phyloP scores from a whole-genome alignment of 1,139 yeast genomes.

The Sugiyamaella pinicola region DNA sequence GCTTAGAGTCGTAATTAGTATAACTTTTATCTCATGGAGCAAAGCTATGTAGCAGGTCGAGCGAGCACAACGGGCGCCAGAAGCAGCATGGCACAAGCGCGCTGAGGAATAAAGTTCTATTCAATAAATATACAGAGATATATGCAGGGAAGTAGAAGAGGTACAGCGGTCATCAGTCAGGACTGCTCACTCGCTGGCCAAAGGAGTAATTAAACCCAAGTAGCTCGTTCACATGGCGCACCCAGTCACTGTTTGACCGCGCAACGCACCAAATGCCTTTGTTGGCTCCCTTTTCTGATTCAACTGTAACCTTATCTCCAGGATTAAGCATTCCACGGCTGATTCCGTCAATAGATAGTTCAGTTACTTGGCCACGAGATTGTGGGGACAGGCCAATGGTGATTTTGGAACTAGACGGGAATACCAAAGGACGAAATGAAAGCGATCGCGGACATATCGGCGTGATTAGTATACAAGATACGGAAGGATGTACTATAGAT shows the following conservation, averaged over 20 bases:
- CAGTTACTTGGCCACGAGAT: constrained; percentile 43
- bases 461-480: constrained; percentile 76
- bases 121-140: constrained; percentile 3
- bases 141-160: neutral
- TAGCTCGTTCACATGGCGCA: constrained; percentile 79
- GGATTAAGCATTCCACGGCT: constrained; percentile 66
- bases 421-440: constrained; percentile 79
- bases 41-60: too few relatives aligned
- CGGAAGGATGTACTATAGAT: constrained; percentile 86
- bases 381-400: constrained; percentile 55
- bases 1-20: too few relatives aligned
- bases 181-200: constrained; percentile 38
- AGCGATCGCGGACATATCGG: constrained; percentile 95
- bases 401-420: constrained; percentile 74
- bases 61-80: too few relatives aligned
- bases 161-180: neutral
- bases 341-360: constrained; percentile 76
- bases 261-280: constrained; percentile 91
- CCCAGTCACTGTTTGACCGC: constrained; percentile 84
- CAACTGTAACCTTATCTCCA: constrained; percentile 78
- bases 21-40: too few relatives aligned
- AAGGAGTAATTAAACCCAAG: constrained; percentile 87
- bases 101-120: constrained; percentile 2
- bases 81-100: too few relatives aligned
- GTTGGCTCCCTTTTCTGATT: constrained; percentile 39